Base-by-base conservation (phyloP, 2,329 filamentous ascomycete species). In the Pezizomycotina sp. region DNA sequence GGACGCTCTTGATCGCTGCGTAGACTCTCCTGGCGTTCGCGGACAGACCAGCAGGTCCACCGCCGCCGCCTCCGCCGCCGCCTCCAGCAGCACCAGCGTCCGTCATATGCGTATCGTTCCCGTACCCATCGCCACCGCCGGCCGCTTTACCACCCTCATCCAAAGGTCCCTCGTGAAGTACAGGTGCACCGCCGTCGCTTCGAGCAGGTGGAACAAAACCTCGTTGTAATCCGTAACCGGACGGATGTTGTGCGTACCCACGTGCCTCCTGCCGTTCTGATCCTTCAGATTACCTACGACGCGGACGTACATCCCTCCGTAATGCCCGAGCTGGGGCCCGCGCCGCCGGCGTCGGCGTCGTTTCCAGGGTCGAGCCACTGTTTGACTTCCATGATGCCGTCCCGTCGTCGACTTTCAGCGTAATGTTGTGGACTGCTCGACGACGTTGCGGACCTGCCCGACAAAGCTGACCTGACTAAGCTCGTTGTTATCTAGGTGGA, bases 321-420 rank as follows among this genome's bases (percentile, higher is more conserved):
- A n/a, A n/a, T n/a, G n/a, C n/a, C n/a, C n/a, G n/a, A 24, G 66
- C 60, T 26, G 48, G 48, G 2, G n/a, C n/a, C n/a, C n/a, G n/a
- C n/a, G n/a, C n/a, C n/a, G n/a, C n/a, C n/a, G n/a, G 58, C 56
- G 4, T 58, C 56, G 24, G 58, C 55, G 22, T 66, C 63, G 38
- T 59, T 58, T 53, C 72, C 69, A 48, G 66, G 60, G 58, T 86
- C 77, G 38, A 79, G 66, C 77, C 79, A 92, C 57, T 78, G 74
- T 63, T 89, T 91, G 48, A 82, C 84, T 59, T 98, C 91, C 51
- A 93, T 76, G 44, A 74, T 67, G 42, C 82, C 84, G 91, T 98
- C 56, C 89, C 89, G 59, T 98, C 89, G 60, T 98, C 89, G 51
- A 98, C 64, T 53, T 76, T 79, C 67, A 91, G 92, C 28, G 81